Evolutionary conservation across 2,329 filamentous ascomycete species (phyloP).

Genomic region (Sporothrix inflata): DNA sequence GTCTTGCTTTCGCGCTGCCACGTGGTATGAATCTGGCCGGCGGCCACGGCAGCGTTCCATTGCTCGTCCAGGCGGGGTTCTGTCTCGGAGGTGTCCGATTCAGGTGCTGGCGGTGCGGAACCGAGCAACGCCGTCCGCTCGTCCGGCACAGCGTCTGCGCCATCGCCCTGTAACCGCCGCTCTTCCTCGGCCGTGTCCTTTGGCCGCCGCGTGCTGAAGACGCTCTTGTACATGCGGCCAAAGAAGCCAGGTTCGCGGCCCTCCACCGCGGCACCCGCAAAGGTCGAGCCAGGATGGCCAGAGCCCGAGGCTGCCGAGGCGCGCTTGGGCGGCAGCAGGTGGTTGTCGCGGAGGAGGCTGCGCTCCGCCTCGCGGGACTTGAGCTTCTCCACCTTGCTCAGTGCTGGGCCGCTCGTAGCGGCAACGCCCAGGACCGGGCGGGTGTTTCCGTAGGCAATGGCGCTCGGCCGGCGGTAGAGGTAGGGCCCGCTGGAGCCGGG

Average conservation of each 20-base stretch:
- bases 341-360: conserved; percentile 66
- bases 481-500: conserved; percentile 46
- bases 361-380: conserved; percentile 61
- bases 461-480: conserved; percentile 75
- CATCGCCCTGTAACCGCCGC: conserved; percentile 66
- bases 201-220: conserved; percentile 62
- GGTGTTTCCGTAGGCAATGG: conserved; percentile 72
- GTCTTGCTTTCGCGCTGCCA: conserved; percentile 91
- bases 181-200: conserved; percentile 46
- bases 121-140: conserved; percentile 45
- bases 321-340: conserved; percentile 66
- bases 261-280: neutral
- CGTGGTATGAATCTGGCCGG: conserved; percentile 82
- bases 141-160: conserved; percentile 55
- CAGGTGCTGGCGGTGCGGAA: neutral
- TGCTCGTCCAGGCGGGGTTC: conserved; percentile 62
- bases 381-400: conserved; percentile 60
- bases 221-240: conserved; percentile 45
- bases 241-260: conserved; percentile 42
- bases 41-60: conserved; percentile 83
- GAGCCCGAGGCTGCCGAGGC: conserved; percentile 35
- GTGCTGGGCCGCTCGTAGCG: conserved; percentile 48
- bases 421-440: conserved; percentile 70
- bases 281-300: neutral
- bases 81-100: conserved; percentile 17